Base-by-base conservation (phyloP, 1,284 basidiomycete species). In the Marasmius oreades region DNA sequence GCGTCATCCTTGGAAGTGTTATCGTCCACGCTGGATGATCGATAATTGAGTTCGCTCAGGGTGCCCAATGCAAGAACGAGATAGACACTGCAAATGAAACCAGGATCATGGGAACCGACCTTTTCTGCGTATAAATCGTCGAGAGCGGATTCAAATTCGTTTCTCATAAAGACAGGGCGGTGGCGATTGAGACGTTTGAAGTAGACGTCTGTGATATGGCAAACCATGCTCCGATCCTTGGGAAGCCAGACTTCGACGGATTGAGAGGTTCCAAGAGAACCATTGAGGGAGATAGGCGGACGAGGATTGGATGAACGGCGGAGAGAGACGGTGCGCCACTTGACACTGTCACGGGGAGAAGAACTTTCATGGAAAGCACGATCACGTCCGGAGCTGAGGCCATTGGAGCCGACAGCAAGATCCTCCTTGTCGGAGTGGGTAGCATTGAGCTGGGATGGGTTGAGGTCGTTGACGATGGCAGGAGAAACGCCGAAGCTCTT, bases 61-160 rank as follows among this genome's bases (percentile, higher is more conserved):
- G 90, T 92, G 2, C 90, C 90, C 1, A 92, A 77, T 0, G 88
- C 90, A 52, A 92, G 71, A 33, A 92, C 74, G 23, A 92, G 75
- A 65, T 92, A 92, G 56, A 88, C 68, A 65, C 84, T 83, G 70
- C 87, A 92, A 5, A 92, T 66, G 66, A 82, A 90, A 26, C 90
- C 90, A 8, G 88, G 86, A 64, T 92, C 90, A 61, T 84, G 81
- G 16, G 74, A 69, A 11, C 77, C 20, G 2, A 20, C 61, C 22
- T 74, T 69, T 43, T 77, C 76, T 0, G 82, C 77, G 63, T 92
- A 92, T n/a, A 91, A 74, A 20, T 80, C 77, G 44, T 81, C 74
- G 54, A 92, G 70, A 11, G 76, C 76, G 57, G 73, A 75, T 61
- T 87, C 78, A 67, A 92, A 92, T 36, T 86, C 82, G 53, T 75